Evolutionary conservation across 768 basidiomycete genomes (phyloP).

Genomic region (Lenzites betulinus): DNA sequence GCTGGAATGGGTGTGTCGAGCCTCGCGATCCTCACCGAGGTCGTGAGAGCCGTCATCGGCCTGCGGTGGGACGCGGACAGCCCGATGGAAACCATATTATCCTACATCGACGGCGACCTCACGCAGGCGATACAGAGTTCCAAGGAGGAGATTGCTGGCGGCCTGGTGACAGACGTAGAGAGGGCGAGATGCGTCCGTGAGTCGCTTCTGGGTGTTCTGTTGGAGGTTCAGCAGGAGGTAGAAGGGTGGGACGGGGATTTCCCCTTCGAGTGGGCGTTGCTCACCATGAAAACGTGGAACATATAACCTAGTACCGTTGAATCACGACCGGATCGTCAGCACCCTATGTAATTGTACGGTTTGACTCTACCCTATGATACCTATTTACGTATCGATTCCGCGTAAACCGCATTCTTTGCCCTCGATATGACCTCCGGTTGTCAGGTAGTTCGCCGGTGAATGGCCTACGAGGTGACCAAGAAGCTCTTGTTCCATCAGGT

Average conservation of each 20-base stretch:
- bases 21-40: constrained; percentile 52
- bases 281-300: constrained; percentile 65
- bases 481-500: too few species aligned
- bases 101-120: constrained; percentile 72
- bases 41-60: constrained; percentile 62
- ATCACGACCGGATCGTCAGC: too few species aligned
- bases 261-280: constrained; percentile 68
- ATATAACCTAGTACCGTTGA: neutral
- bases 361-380: too few species aligned
- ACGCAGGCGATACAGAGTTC: constrained; percentile 82
- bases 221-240: constrained; percentile 54
- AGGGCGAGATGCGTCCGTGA: constrained; percentile 49
- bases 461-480: too few species aligned
- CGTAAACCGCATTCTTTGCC: too few species aligned
- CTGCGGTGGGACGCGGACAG: constrained; percentile 65
- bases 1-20: constrained; percentile 74
- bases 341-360: too few species aligned
- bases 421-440: too few species aligned
- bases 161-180: constrained; percentile 49
- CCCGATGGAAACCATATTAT: constrained; percentile 55
- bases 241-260: constrained; percentile 72
- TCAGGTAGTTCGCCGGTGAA: too few species aligned
- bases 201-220: constrained; percentile 52
- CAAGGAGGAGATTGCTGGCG: constrained; percentile 68
- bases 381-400: too few species aligned